These are phyloP conservation scores for Iodosphaeria phyllophila DNA, from an alignment of 2,329 filamentous ascomycete genomes.

Conservation along the genomic window DNA sequence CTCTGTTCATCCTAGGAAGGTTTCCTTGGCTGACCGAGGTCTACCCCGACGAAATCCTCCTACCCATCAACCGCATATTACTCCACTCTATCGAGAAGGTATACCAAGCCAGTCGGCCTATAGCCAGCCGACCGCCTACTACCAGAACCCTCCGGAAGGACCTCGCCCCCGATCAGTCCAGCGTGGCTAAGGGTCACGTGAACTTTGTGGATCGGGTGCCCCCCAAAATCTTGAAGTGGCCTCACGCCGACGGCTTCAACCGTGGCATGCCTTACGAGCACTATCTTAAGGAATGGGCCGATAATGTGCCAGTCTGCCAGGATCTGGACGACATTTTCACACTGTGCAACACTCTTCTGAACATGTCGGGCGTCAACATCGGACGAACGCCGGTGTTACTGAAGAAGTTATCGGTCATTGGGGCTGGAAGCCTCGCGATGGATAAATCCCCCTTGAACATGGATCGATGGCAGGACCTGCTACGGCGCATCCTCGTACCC, in stretches of 20 bases:
- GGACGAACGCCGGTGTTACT: constrained; percentile 66
- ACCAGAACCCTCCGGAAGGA: constrained; percentile 17
- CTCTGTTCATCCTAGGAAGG: constrained; percentile 76
- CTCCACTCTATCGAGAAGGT: constrained; percentile 69
- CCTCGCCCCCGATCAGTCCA: constrained; percentile 39
- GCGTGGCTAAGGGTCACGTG: constrained; percentile 50
- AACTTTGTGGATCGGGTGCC: constrained; percentile 37
- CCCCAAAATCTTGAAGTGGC: constrained; percentile 64
- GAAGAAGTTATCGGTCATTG: constrained; percentile 72
- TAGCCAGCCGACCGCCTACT: constrained; percentile 13
- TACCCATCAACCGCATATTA: constrained; percentile 63
- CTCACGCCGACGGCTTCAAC: constrained; percentile 62
- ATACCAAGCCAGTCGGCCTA: constrained; percentile 22
- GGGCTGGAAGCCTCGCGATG: constrained; percentile 50
- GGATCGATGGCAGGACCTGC: constrained; percentile 67
- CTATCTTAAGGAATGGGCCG: constrained; percentile 95
- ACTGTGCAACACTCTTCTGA: constrained; percentile 68
- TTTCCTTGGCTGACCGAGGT: constrained; percentile 86
- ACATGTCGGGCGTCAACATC: constrained; percentile 74
- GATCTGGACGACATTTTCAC: constrained; percentile 79
- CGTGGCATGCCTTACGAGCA: constrained; percentile 73
- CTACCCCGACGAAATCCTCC: constrained; percentile 63
- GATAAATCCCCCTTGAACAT: constrained; percentile 54
- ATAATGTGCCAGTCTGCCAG: constrained; percentile 84
- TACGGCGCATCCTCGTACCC: constrained; percentile 70